Evolutionary conservation across 2,329 filamentous ascomycete species (phyloP).

Genomic region (Helotiales sp.): DNA sequence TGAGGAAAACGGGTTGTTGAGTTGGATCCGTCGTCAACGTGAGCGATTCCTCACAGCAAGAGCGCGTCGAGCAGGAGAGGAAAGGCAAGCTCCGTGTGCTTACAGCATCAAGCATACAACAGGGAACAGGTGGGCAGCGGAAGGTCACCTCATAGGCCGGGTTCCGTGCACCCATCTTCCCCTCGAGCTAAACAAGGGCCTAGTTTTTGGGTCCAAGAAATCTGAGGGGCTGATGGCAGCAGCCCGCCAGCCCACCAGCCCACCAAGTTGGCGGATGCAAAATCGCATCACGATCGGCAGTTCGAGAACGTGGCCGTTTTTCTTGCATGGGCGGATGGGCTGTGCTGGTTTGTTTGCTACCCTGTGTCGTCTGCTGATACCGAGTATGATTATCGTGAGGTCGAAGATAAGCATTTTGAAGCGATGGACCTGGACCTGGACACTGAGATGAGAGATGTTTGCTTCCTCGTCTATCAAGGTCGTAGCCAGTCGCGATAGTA

Average conservation of each 20-base stretch:
- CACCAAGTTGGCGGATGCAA: background rate
- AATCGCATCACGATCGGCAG: background rate
- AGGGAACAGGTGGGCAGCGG: conserved; percentile 20
- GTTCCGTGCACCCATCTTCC: conserved; percentile 14
- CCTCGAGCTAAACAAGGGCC: conserved; percentile 3
- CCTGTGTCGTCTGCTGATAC: too few species aligned
- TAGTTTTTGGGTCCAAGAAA: conserved; percentile 11
- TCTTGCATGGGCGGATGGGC: too few species aligned
- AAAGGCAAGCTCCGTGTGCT: too few species aligned
- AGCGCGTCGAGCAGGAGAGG: too few species aligned
- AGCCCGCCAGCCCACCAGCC: background rate
- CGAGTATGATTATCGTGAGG: too few species aligned
- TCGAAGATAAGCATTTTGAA: too few species aligned
- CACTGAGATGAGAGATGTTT: conserved; percentile 17
- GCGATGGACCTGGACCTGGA: too few species aligned
- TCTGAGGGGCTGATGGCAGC: conserved; percentile 2
- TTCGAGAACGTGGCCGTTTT: background rate
- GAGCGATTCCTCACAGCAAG: too few species aligned
- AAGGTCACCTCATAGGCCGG: conserved; percentile 21
- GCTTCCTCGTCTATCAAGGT: conserved; percentile 7
- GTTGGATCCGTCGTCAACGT: too few species aligned
- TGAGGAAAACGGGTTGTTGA: too few species aligned
- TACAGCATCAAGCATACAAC: background rate
- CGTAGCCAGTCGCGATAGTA: conserved; percentile 8
- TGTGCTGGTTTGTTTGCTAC: too few species aligned